Conservation (phyloP, 192 early-diverging fungal species). For the Dissophora ornata region DNA sequence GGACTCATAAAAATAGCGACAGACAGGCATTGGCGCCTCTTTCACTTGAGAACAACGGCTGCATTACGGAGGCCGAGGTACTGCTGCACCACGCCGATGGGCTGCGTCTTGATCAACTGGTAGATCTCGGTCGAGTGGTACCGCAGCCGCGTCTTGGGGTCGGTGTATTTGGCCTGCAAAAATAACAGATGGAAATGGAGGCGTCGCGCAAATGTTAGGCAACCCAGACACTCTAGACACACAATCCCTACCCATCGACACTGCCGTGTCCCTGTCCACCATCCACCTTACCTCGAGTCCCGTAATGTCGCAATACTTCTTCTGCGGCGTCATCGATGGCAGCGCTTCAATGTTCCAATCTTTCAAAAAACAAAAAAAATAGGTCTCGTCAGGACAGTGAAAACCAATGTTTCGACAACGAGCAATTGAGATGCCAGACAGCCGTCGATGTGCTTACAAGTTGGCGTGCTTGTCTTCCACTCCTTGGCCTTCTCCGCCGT, state of each 20-base stretch:
- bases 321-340: conserved; percentile 83
- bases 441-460: conserved; percentile 6
- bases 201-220: too few relatives aligned
- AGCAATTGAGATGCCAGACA: not conserved
- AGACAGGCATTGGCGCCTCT: too few relatives aligned
- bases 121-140: conserved; percentile 88
- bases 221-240: too few relatives aligned
- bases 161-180: conserved; percentile 78
- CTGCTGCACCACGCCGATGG: conserved; percentile 81
- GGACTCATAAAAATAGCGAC: too few relatives aligned
- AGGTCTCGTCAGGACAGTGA: not conserved
- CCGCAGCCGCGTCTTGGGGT: conserved; percentile 86
- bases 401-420: not conserved
- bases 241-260: not conserved
- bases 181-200: not conserved
- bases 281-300: conserved; percentile 77
- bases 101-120: conserved; percentile 75
- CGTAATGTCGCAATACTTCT: conserved; percentile 94
- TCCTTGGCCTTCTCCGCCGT: conserved; percentile 72
- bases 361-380: conserved; percentile 21
- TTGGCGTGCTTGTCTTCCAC: conserved; percentile 20
- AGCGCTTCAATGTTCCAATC: conserved; percentile 87
- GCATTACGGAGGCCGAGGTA: conserved; percentile 86
- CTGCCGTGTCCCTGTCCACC: too few relatives aligned
- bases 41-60: conserved; percentile 74